Evolutionary conservation across 495 filamentous ascomycete genomes (phyloP).

Genomic region (Penicillium waksmanii): DNA sequence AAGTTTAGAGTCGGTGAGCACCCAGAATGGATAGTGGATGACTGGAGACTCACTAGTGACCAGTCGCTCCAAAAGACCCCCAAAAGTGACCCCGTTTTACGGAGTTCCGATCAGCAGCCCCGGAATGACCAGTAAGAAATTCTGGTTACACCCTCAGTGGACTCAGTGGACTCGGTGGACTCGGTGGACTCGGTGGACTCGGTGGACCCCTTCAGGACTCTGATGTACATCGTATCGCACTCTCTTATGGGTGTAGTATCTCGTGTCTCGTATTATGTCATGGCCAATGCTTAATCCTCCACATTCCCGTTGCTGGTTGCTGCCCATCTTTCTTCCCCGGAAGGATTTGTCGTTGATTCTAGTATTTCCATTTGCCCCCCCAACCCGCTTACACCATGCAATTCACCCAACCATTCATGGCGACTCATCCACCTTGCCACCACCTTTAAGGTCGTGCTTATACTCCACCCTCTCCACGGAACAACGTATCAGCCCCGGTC

Average conservation of each 20-base stretch:
- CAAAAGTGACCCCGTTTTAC: neutral
- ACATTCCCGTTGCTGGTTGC: constrained; percentile 7
- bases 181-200: too few species aligned
- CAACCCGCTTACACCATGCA: constrained; percentile 4
- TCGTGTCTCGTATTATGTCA: constrained; percentile 14
- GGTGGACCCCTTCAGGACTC: neutral
- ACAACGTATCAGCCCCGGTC: constrained; percentile 14
- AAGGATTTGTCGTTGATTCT: too few species aligned
- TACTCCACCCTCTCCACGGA: constrained; percentile 3
- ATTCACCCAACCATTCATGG: neutral
- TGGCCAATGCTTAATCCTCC: constrained; percentile 7
- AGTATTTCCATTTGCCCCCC: neutral
- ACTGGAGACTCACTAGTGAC: too few species aligned
- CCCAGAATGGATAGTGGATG: too few species aligned
- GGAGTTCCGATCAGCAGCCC: neutral
- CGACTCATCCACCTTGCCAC: neutral
- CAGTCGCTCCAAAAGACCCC: neutral
- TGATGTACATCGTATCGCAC: neutral
- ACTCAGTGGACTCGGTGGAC: too few species aligned
- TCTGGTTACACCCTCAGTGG: neutral
- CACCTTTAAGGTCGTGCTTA: neutral
- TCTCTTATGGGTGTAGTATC: neutral
- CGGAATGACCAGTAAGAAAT: neutral
- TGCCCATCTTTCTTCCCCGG: neutral
- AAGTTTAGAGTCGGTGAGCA: neutral